phyloP scores from a whole-genome alignment of 2,329 filamentous ascomycete species.

The Xylariaceae sp. region DNA sequence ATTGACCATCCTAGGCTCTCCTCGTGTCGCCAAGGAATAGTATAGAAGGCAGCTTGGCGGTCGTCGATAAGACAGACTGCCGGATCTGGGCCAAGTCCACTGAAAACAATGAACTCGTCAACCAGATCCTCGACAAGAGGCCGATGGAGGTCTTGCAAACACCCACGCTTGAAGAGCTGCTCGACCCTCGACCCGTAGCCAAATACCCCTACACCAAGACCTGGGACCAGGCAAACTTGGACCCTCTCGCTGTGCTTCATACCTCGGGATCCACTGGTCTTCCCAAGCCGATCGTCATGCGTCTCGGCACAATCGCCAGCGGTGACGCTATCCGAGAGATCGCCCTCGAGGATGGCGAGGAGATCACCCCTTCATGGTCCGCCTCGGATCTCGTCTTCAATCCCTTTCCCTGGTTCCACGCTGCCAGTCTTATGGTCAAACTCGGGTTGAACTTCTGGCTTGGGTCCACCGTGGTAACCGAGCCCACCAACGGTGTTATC shows the following conservation, averaged over 20 bases:
- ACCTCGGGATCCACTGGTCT: conserved; percentile 25
- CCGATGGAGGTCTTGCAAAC: conserved; percentile 22
- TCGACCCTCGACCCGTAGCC: conserved; percentile 20
- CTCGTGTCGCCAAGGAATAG: conserved; percentile 24
- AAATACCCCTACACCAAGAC: conserved; percentile 23
- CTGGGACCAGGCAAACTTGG: conserved; percentile 21
- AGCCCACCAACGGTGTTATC: conserved; percentile 24
- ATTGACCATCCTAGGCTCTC: conserved; percentile 15
- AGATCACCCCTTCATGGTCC: conserved; percentile 23
- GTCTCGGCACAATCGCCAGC: conserved; percentile 22
- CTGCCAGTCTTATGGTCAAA: conserved; percentile 25
- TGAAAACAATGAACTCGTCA: conserved; percentile 16
- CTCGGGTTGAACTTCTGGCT: conserved; percentile 24
- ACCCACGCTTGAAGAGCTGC: conserved; percentile 19
- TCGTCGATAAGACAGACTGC: conserved; percentile 22
- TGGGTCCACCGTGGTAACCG: conserved; percentile 23
- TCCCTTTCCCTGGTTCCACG: conserved; percentile 25
- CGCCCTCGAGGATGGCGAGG: conserved; percentile 20
- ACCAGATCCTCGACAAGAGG: conserved; percentile 21
- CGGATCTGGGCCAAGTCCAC: conserved; percentile 21
- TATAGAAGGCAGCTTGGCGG: conserved; percentile 21
- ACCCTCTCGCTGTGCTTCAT: conserved; percentile 23
- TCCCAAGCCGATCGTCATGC: conserved; percentile 26
- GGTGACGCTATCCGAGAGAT: conserved; percentile 24
- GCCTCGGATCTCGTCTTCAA: conserved; percentile 22